Evolutionary conservation across 129 eudicot genomes (phyloP).

Genomic region (Deinandra increscens): DNA sequence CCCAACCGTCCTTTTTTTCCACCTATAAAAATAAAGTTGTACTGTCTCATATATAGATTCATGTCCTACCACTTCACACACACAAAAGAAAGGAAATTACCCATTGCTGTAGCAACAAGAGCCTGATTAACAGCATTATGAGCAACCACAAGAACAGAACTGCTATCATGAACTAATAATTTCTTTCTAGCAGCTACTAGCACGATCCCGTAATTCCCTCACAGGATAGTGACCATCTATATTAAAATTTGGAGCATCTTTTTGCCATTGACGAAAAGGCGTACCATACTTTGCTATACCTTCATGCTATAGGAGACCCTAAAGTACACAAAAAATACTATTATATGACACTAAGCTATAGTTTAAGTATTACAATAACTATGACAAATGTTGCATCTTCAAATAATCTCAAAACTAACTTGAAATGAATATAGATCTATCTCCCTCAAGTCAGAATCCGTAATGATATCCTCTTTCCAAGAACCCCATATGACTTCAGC

Average conservation of each 20-base stretch:
- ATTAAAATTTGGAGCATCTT: constrained; percentile 73
- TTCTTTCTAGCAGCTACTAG: constrained; percentile 79
- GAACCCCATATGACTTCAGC: constrained; percentile 93
- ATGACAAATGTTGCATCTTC: constrained; percentile 13
- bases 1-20: background rate
- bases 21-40: background rate
- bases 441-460: constrained; percentile 81
- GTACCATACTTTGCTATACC: constrained; percentile 78
- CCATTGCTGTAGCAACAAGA: constrained; percentile 92
- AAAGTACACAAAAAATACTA: background rate
- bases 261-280: constrained; percentile 81
- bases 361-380: background rate
- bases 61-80: background rate
- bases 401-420: constrained; percentile 45
- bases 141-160: constrained; percentile 93
- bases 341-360: background rate
- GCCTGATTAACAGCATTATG: constrained; percentile 99
- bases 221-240: constrained; percentile 95
- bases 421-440: constrained; percentile 93
- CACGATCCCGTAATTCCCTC: constrained; percentile 92
- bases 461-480: constrained; percentile 68
- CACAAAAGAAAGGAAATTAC: constrained; percentile 35
- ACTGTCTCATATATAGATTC: background rate
- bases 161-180: constrained; percentile 74
- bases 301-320: constrained; percentile 94